Conservation (phyloP, 2,329 filamentous ascomycete genomes). For the Sporothrix variecibatus region DNA sequence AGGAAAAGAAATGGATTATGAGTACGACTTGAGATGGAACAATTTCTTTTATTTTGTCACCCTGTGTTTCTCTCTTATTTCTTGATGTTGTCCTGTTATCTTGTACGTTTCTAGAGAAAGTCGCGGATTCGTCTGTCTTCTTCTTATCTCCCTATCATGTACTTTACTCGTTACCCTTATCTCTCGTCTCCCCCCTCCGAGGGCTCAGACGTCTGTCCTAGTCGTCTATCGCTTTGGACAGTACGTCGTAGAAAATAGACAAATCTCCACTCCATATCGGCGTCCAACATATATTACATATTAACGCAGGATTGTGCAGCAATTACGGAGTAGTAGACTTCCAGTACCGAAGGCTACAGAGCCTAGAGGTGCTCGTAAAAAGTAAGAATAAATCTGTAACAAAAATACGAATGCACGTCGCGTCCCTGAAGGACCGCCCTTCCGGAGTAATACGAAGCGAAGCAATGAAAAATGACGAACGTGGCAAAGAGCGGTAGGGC, state of each 20-base stretch:
- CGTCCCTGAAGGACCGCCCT: not conserved
- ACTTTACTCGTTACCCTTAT: not conserved
- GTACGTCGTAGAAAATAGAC: not conserved
- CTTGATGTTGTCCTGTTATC: not conserved
- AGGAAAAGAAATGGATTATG: not conserved
- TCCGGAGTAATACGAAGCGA: not conserved
- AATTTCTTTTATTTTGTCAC: not conserved
- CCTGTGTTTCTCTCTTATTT: not conserved
- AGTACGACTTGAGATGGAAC: not conserved
- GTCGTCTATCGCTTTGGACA: not conserved
- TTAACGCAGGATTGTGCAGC: not conserved
- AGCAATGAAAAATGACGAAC: not conserved
- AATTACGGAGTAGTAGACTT: not conserved
- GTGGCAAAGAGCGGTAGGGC: conserved; percentile 4
- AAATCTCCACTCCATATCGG: not conserved
- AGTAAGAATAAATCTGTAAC: not conserved
- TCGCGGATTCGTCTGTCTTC: not conserved
- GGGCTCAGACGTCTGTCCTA: not conserved
- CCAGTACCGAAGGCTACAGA: not conserved
- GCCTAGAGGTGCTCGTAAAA: not conserved
- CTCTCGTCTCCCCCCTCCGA: not conserved
- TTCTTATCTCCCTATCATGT: not conserved
- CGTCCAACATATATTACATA: not conserved
- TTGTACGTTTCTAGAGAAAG: not conserved
- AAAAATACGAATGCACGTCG: not conserved